phyloP scores from a whole-genome alignment of 208 protist species.

The Crithidia thermophila region DNA sequence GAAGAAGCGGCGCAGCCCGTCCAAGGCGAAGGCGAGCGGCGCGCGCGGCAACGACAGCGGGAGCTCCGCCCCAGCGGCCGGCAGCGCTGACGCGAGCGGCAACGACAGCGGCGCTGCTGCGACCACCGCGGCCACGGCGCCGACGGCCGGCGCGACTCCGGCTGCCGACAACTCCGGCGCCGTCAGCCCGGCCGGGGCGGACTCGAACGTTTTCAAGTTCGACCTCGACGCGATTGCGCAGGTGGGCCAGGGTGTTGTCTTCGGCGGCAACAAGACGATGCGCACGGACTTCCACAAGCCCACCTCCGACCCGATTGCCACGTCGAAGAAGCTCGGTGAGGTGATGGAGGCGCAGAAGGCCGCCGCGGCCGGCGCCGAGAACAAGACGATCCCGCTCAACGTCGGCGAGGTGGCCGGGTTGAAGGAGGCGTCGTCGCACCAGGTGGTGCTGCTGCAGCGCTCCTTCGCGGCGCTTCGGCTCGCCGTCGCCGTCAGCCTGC shows the following conservation, averaged over 20 bases:
- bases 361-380: neutral
- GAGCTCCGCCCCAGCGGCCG: constrained; percentile 7
- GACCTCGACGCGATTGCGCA: constrained; percentile 83
- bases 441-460: constrained; percentile 56
- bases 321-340: constrained; percentile 45
- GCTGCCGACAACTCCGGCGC: constrained; percentile 37
- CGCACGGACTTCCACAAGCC: constrained; percentile 66
- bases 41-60: constrained; percentile 8
- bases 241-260: constrained; percentile 79
- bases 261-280: constrained; percentile 75
- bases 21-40: constrained; percentile 24
- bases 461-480: constrained; percentile 53
- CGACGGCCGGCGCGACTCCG: constrained; percentile 3
- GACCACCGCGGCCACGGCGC: neutral
- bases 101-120: constrained; percentile 11
- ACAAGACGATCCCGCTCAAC: neutral
- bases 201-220: constrained; percentile 87
- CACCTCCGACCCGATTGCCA: constrained; percentile 33
- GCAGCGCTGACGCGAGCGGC: neutral
- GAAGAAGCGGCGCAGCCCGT: constrained; percentile 39
- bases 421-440: constrained; percentile 30
- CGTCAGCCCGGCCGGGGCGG: constrained; percentile 32
- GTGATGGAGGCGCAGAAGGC: constrained; percentile 41
- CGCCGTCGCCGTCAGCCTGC: constrained; percentile 37
- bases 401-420: constrained; percentile 21